Base-by-base conservation (phyloP, 352 stramenopile species). In the Pythium biforme region DNA sequence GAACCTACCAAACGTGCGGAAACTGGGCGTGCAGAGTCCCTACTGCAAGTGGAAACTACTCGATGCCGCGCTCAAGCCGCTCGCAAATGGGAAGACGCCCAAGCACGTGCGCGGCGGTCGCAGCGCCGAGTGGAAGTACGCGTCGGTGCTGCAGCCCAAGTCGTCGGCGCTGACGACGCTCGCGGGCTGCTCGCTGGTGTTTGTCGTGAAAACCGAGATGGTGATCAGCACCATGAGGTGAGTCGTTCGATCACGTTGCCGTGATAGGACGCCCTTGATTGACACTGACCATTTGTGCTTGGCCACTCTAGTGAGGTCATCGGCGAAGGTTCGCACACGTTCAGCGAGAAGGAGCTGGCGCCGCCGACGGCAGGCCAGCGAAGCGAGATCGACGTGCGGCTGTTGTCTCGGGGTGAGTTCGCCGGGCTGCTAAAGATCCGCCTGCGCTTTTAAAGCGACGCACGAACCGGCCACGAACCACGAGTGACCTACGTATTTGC, bases 11-110 rank as follows among this genome's bases (percentile, higher is more conserved):
- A 15, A 29, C 10, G 46, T 55, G 6, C 45, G 56, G 1, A 14
- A n/a, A 4, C 19, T 50, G 5, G 56, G 56, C 22, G 34, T 4
- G 11, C 47, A 58, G 37, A 58, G 47, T 14, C 57, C 57, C 17
- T 64, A 46, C 20, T 64, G 57, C 48, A 51, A 64, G 48, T 64
- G 57, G 57, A 55, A 54, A 19, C 3, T 62, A 9, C 0, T 55
- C n/a, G 37, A 39, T 26, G 0, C 45, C 6, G 23, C 23, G 14
- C 25, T 22, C 7, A 3, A 37, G 8, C 17, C 27, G 20, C 10
- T 62, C 2, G 22, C 46, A 22, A 11, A 17, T 27, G 55, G 31
- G 6, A 17, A 23, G 9, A 53, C 46, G 4, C 22, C 8, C 22
- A 17, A 6, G 12, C 46, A 53, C 17, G 23, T 37, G 2, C 46